Base-by-base conservation (phyloP, 257 asterid genomes). In the Nicotiana noctiflora region DNA sequence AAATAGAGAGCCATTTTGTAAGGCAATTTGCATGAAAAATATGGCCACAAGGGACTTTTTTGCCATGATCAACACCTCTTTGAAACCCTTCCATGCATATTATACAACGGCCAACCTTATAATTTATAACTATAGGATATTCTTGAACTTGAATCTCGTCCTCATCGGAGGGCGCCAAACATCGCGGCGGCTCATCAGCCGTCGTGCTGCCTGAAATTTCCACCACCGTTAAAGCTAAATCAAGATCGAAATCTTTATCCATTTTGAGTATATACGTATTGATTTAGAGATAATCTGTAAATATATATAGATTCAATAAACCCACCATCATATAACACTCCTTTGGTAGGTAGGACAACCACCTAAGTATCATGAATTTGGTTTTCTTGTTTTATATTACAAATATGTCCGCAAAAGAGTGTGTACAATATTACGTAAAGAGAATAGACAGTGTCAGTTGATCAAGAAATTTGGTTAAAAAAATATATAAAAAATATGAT, bases 201-300 rank as follows among this genome's bases (percentile, higher is more conserved):
- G 9, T 44, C 29, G 9, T 31, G n/a, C 19, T 15, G 37, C 19
- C 29, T 44, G 80, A 13, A 21, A 40, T 53, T 7, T n/a, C 60
- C 18, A 17, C 10, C 67, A 32, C n/a, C 7, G 87, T 74, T 46
- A 81, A 75, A 4, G 85, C 89, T 67, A 79, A n/a, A 63, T 83
- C 89, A 32, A 83, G 87, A 83, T 86, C 89, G 67, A 81, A 83
- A 57, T 63, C 62, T 46, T 80, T 46, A 79, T 81, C 81, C 25
- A 81, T 79, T 3, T 80, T 72, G 61, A 52, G 55, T 63, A 34
- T 25, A 5, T 56, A 17, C 49, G 53, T 23, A 49, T 21, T 72
- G 34, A 72, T 72, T 23, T 40, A 9, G 23, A 23, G 13, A 13
- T 72, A 6, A 18, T 44, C 46, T 40, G 46, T 72, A 56, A 21